Percentiles rank a stretch among this genome's conserved stretches.
Evolutionary conservation across 768 basidiomycete genomes (phyloP).

Genomic region (Rhodotorula kratochvilovae): DNA sequence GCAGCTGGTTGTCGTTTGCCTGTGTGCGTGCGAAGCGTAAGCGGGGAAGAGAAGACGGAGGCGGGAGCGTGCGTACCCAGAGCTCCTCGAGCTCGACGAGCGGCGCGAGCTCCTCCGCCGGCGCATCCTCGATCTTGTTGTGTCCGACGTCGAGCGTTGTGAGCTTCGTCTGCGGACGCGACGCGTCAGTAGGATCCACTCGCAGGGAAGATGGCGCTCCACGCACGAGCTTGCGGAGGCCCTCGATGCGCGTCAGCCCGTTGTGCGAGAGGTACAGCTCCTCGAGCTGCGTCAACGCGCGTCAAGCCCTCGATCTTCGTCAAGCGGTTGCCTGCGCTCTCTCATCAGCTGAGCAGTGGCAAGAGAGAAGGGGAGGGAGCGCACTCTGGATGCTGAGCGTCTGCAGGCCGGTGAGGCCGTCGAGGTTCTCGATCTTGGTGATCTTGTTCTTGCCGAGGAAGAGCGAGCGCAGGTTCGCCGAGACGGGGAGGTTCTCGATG

Average conservation of each 20-base stretch:
- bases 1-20: conserved; percentile 84
- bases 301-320: conserved; percentile 78
- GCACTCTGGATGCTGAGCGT: conserved; percentile 72
- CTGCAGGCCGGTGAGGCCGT: conserved; percentile 64
- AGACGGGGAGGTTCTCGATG: conserved; percentile 74
- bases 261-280: conserved; percentile 94
- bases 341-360: neutral
- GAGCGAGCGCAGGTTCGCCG: conserved; percentile 75
- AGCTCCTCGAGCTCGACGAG: conserved; percentile 76
- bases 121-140: conserved; percentile 69
- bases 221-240: conserved; percentile 74
- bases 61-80: conserved; percentile 61
- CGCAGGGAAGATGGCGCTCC: neutral
- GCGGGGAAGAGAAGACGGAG: neutral
- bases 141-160: conserved; percentile 80
- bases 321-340: conserved; percentile 66
- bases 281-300: conserved; percentile 66
- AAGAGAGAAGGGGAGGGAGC: neutral
- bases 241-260: conserved; percentile 75
- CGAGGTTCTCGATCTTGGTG: conserved; percentile 73
- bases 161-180: conserved; percentile 56
- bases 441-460: conserved; percentile 99
- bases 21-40: conserved; percentile 45
- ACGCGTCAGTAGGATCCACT: neutral
- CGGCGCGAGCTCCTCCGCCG: conserved; percentile 69